These are phyloP conservation scores for Cryptosporidium sp. DNA, from an alignment of 169 alveolate genomes.

Conservation along the genomic window DNA sequence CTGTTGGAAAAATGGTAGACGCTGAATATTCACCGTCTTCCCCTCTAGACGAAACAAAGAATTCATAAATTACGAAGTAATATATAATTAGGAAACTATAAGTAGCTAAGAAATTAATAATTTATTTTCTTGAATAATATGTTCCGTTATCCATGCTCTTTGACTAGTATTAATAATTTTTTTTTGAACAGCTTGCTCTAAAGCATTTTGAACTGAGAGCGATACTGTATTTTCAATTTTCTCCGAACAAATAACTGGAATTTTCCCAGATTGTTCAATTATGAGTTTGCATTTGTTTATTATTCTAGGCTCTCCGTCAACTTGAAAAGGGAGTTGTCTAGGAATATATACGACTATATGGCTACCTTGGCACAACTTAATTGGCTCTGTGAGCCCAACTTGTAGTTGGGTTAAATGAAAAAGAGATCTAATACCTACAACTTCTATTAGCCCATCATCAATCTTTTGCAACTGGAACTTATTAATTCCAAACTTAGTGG, in stretches of 20 bases:
- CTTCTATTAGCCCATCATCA: conserved; percentile 84
- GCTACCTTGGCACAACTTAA: conserved; percentile 79
- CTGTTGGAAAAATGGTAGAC: conserved; percentile 33
- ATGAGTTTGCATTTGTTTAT: conserved; percentile 61
- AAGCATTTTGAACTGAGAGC: conserved; percentile 48
- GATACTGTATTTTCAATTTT: conserved; percentile 38
- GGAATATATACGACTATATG: conserved; percentile 75
- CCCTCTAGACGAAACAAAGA: conserved; percentile 19
- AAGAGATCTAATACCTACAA: conserved; percentile 82
- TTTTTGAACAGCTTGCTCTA: conserved; percentile 65
- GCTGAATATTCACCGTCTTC: conserved; percentile 74
- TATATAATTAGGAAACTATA: conserved; percentile 2
- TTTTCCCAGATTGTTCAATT: conserved; percentile 38
- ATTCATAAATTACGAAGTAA: not conserved
- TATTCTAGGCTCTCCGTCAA: conserved; percentile 81
- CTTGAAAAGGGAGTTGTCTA: conserved; percentile 78
- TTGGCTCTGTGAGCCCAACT: conserved; percentile 81
- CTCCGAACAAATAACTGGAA: conserved; percentile 54
- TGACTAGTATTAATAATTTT: conserved; percentile 12
- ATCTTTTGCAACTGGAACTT: conserved; percentile 78
- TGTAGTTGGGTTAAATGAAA: conserved; percentile 84
- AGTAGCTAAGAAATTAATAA: conserved; percentile 23
- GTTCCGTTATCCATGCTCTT: conserved; percentile 48
- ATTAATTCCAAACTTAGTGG: not conserved
- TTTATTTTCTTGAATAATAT: conserved; percentile 38